Evolutionary conservation across 129 eudicot species (phyloP).

Genomic region (Apium graveolens): DNA sequence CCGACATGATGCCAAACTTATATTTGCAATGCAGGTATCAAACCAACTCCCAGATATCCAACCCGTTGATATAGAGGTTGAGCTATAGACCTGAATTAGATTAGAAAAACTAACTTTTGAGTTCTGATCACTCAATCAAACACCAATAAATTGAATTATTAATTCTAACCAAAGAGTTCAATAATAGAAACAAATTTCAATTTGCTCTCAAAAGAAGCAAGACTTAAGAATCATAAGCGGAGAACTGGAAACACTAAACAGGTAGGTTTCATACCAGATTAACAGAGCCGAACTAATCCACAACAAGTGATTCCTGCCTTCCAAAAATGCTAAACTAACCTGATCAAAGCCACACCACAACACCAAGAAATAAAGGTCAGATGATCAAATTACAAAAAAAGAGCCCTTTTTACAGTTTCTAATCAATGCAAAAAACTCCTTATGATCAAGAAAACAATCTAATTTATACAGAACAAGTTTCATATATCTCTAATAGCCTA

Average conservation of each 20-base stretch:
- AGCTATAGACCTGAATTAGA: not conserved
- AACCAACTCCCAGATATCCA: not conserved
- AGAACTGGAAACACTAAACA: not conserved
- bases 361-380: not conserved
- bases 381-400: not conserved
- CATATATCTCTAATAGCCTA: not conserved
- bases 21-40: not conserved
- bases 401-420: not conserved
- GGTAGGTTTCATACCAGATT: not conserved
- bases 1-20: conserved; percentile 40
- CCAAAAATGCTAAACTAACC: not conserved
- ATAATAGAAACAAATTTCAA: not conserved
- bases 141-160: conserved; percentile 1
- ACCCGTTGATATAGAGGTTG: not conserved
- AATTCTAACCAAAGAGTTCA: conserved; percentile 17
- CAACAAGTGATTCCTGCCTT: not conserved
- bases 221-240: not conserved
- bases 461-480: not conserved
- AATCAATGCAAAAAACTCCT: not conserved
- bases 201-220: not conserved
- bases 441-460: not conserved
- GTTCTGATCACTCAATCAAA: conserved; percentile 10
- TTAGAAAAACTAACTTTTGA: not conserved
- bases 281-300: not conserved
- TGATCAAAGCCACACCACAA: conserved; percentile 3